A percentile compares a stretch with the other conserved stretches of the same genome.
These are phyloP conservation scores for Termitomyces sp. DNA, from an alignment of 768 basidiomycete species.

Conservation along the genomic window DNA sequence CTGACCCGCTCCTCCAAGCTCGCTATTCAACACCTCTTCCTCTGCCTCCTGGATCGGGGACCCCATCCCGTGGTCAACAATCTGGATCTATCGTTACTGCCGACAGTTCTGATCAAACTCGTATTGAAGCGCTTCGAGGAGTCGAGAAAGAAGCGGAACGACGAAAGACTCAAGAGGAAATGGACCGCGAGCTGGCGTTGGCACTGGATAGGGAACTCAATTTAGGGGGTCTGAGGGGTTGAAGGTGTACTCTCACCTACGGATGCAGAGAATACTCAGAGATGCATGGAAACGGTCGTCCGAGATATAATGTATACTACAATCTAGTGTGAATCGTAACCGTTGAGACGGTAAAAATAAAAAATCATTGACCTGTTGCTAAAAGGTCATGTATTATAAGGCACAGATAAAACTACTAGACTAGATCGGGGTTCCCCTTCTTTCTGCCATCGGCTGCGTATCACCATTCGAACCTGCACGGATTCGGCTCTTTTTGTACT, in stretches of 20 bases:
- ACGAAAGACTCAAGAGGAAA: conserved; percentile 33
- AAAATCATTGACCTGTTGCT: background rate
- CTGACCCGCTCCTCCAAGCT: conserved; percentile 36
- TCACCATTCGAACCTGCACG: background rate
- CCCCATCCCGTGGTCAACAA: conserved; percentile 5
- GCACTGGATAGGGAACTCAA: conserved; percentile 22
- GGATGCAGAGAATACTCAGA: background rate
- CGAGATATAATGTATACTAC: background rate
- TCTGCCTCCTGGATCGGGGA: conserved; percentile 34
- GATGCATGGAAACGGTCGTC: conserved; percentile 9
- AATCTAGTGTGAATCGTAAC: background rate
- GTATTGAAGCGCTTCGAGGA: conserved; percentile 25
- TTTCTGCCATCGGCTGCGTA: background rate
- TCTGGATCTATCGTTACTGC: conserved; percentile 23
- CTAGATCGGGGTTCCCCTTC: background rate
- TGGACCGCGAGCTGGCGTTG: conserved; percentile 44
- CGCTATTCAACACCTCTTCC: conserved; percentile 53
- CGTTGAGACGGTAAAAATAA: background rate
- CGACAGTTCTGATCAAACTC: conserved; percentile 26
- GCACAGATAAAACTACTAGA: background rate
- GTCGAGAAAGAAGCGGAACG: conserved; percentile 33
- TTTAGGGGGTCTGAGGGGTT: background rate
- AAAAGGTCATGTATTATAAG: background rate
- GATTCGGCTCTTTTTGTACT: conserved; percentile 31
- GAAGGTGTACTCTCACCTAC: background rate